These are phyloP conservation scores for Heterococcus sp. DNA, from an alignment of 108 stramenopile genomes.

Conservation along the genomic window DNA sequence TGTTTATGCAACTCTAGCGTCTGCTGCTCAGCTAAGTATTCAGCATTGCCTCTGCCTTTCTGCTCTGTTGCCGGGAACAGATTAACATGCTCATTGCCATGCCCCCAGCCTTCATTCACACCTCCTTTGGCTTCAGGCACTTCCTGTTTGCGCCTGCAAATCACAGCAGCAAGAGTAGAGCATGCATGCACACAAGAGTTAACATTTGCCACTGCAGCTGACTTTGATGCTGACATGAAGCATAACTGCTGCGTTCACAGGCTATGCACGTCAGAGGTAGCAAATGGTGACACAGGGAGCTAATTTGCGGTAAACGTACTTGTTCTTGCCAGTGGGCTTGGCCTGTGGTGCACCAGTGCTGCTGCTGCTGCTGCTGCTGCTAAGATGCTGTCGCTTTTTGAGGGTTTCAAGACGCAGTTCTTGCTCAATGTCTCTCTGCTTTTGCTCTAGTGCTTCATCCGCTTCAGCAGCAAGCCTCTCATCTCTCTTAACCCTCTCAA, in stretches of 20 bases:
- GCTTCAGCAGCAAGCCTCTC: conserved; percentile 62
- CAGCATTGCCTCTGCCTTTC: conserved; percentile 2
- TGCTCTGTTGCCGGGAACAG: conserved; percentile 18
- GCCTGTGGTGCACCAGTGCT: neutral
- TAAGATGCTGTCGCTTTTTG: neutral
- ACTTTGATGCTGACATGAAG: too few relatives aligned
- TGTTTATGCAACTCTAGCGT: conserved; percentile 7
- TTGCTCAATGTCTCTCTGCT: conserved; percentile 3
- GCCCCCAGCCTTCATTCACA: conserved; percentile 18
- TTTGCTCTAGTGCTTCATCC: conserved; percentile 13
- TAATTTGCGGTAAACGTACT: neutral
- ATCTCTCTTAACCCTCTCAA: conserved; percentile 75
- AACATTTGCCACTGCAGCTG: too few relatives aligned
- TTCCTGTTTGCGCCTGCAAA: too few relatives aligned
- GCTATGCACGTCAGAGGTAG: too few relatives aligned
- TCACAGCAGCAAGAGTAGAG: too few relatives aligned
- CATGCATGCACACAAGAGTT: too few relatives aligned
- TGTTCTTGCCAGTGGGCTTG: neutral
- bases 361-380: neutral
- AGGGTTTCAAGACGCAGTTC: conserved; percentile 17
- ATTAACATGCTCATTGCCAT: conserved; percentile 6
- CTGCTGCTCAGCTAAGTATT: conserved; percentile 8
- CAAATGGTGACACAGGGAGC: neutral
- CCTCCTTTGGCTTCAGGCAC: conserved; percentile 6
- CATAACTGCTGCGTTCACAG: too few relatives aligned